Evolutionary conservation across 257 asterid species (phyloP).

Genomic region (Handroanthus guayacan): DNA sequence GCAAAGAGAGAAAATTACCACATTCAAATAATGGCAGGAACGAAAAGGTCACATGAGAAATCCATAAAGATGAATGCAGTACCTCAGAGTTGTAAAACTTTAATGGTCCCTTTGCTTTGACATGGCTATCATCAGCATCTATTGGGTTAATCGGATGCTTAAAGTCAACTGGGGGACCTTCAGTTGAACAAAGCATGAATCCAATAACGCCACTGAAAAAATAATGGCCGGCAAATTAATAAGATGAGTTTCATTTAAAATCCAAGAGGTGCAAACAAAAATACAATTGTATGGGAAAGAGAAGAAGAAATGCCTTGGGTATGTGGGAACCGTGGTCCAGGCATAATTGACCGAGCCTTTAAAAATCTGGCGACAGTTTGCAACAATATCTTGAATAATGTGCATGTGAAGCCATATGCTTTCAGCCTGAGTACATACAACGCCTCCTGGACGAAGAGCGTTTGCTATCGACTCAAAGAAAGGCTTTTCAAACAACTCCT

Average conservation of each 20-base stretch:
- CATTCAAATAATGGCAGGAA: not conserved
- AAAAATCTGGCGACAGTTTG: constrained; percentile 81
- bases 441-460: constrained; percentile 96
- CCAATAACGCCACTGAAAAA: constrained; percentile 70
- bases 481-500: constrained; percentile 87
- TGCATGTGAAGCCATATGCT: constrained; percentile 97
- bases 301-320: constrained; percentile 61
- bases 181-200: constrained; percentile 84
- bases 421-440: constrained; percentile 88
- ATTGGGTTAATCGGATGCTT: constrained; percentile 69
- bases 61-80: not conserved
- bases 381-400: constrained; percentile 73
- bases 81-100: constrained; percentile 79
- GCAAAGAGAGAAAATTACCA: not conserved
- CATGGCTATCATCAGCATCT: constrained; percentile 43
- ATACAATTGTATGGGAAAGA: not conserved
- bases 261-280: no score
- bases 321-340: constrained; percentile 92
- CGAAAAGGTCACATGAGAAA: not conserved
- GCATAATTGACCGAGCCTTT: constrained; percentile 90
- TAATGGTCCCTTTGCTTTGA: constrained; percentile 47
- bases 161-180: constrained; percentile 71
- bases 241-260: not conserved
- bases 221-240: constrained; percentile 6
- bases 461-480: constrained; percentile 71